Evolutionary conservation across 192 early-diverging fungal species (phyloP), one percentile per base, ranked within the genome.

Genomic region (Coemansia sp.): DNA sequence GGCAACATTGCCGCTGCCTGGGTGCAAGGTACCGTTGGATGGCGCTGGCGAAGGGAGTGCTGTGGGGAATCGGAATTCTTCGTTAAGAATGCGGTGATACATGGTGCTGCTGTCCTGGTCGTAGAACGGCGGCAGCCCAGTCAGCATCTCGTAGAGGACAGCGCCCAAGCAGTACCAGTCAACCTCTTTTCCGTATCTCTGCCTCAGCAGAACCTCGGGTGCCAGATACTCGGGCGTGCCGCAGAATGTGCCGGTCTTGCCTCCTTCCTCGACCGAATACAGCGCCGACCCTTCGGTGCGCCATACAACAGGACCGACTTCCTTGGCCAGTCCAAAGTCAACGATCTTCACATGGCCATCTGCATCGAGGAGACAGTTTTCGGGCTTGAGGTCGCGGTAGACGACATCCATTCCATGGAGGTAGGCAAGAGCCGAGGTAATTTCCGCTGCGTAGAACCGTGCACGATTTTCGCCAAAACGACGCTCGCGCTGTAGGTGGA

Each of bases 311-410:
- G 76, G 76, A 0, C 76, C 76, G 36, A 88, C 87, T 37, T 89
- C 92, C 70, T 97, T 97, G 29, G 86, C 86, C 8, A 97, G 80
- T 9, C 96, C 96, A 84, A 97, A 98, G 78, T 98, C 96, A 10
- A 95, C 92, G 62, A 98, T 95, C 68, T 97, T 97, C 31, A 98
- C 82, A 33, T 85, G 87, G 44, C 89, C 88, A 11, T 85, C 65
- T 4, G 75, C 82, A 62, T 92, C 91, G 42, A 98, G 73, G 15
- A 98, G 73, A 13, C 96, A 74, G 81, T 98, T 98, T 76, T 98
- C 86, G 15, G 88, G 87, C 62, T 88, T 89, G 50, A 89, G 79
- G 37, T 91, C 87, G 20, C 87, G 87, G 64, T 98, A 95, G 9
- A 93, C 94, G 7, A 98, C 95, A 7, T 82, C 82, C 61, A 76